A percentile compares a stretch with the other conserved stretches of the same genome.
Evolutionary conservation across 305 asterid genomes (phyloP).

Genomic region (Fraxinus baroniana): DNA sequence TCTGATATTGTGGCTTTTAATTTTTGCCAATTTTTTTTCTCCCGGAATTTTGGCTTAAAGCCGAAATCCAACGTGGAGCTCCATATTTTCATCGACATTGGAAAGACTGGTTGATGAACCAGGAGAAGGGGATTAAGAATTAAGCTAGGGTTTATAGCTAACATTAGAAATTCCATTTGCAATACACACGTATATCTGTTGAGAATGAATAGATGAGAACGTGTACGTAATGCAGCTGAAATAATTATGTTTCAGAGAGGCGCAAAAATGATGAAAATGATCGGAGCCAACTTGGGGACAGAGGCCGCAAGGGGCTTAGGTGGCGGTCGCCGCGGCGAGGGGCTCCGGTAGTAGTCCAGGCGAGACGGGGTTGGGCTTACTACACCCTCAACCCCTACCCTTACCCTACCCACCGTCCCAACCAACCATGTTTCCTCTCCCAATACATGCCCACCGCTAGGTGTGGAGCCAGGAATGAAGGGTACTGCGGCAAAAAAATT

Average conservation of each 20-base stretch:
- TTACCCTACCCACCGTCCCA: too few species aligned
- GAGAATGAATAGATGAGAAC: neutral
- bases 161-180: neutral
- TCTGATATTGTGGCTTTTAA: neutral
- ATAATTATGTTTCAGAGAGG: neutral
- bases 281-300: neutral
- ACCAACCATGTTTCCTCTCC: too few species aligned
- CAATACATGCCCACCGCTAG: too few species aligned
- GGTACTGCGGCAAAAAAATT: too few species aligned
- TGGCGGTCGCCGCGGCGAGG: neutral
- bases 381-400: too few species aligned
- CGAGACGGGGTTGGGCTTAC: neutral
- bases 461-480: too few species aligned
- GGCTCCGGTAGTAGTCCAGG: neutral
- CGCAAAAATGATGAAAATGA: neutral
- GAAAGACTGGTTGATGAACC: neutral
- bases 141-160: neutral
- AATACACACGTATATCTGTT: neutral
- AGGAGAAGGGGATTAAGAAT: neutral
- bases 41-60: neutral
- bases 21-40: neutral
- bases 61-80: neutral
- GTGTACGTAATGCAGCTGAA: neutral
- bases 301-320: neutral
- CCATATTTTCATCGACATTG: neutral